Base-by-base conservation (phyloP, 148 eudicot genomes). In the Camellia sinensis region DNA sequence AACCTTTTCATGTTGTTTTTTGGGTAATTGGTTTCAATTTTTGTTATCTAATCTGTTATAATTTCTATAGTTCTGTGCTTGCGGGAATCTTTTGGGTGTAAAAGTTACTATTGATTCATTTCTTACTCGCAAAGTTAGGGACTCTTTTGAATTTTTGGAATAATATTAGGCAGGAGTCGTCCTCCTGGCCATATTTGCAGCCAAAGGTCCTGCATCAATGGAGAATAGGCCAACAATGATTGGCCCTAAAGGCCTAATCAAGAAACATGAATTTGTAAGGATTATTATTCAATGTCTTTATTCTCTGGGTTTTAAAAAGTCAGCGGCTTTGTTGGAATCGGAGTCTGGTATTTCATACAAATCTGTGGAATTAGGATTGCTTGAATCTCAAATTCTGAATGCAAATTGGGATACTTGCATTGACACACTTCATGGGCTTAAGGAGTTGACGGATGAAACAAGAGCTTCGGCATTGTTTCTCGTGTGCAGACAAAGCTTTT, bases 371-470 rank as follows among this genome's bases (percentile, higher is more conserved):
- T 86, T 92, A 48, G 85, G 86, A 48, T 76, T 74, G 62, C 80
- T 95, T 5, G 90, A 95, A 82, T 83, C 91, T 17, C 87, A 84
- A 66, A 77, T 95, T 83, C 73, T 82, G 66, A 82, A 80, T 75
- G 90, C 85, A 4, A 84, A 87, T 74, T 95, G 97, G 97, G 97
- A 91, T 19, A 91, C 84, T 19, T 92, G 97, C 82, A 71, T 92
- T 8, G 79, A 82, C 56, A 81, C 74, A 71, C 80, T 93, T 52
- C 66, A 83, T 40, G 84, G 78, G 76, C 73, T 92, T 18, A 85
- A 86, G 77, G 85, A 79, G 1, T 84, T 95, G 87, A 78, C 86
- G 0, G 92, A 92, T 41, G 97, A 95, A 74, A 82, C 77, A n/a
- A 87, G 92, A 67, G 83, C 84, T 61, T 86, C 90, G 5, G 93